Evolutionary conservation across 345 rosid genomes (phyloP).

Genomic region (Raphanus sativus): DNA sequence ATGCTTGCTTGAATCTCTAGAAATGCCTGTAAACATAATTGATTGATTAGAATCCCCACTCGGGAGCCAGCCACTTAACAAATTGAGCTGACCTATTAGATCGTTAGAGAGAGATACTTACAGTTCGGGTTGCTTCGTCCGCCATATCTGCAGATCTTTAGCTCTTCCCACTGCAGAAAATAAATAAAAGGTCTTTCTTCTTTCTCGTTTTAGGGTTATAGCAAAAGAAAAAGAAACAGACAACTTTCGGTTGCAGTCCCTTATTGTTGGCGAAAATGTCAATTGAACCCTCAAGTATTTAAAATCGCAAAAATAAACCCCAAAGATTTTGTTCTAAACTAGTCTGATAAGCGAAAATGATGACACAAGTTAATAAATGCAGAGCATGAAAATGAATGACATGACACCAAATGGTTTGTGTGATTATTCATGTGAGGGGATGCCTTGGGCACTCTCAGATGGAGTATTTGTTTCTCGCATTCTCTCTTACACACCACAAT

Average conservation of each 20-base stretch:
- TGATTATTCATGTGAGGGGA: constrained; percentile 5
- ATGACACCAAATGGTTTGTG: constrained; percentile 39
- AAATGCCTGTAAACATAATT: constrained; percentile 40
- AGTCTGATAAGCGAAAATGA: no score
- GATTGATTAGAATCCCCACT: not conserved
- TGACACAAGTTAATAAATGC: not conserved
- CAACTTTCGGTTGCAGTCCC: not conserved
- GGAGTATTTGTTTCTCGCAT: no score
- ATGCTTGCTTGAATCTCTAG: constrained; percentile 59
- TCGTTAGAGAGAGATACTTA: constrained; percentile 1
- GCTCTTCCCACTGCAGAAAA: not conserved
- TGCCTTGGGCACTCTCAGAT: no score
- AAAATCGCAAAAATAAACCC: not conserved
- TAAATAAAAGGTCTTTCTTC: not conserved
- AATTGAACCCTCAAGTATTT: not conserved
- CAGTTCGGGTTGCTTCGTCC: constrained; percentile 40
- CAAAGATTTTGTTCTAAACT: not conserved
- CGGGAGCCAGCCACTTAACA: not conserved
- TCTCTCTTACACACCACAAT: no score
- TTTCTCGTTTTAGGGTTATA: constrained; percentile 22
- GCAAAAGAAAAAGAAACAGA: not conserved
- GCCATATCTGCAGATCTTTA: constrained; percentile 34
- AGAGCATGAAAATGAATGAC: constrained; percentile 4
- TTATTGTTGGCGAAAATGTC: not conserved
- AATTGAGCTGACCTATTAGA: not conserved